A percentile compares a stretch with the other conserved stretches of the same genome.
Conservation (phyloP, 2,329 filamentous ascomycete genomes). For the Botrytis medusae region DNA sequence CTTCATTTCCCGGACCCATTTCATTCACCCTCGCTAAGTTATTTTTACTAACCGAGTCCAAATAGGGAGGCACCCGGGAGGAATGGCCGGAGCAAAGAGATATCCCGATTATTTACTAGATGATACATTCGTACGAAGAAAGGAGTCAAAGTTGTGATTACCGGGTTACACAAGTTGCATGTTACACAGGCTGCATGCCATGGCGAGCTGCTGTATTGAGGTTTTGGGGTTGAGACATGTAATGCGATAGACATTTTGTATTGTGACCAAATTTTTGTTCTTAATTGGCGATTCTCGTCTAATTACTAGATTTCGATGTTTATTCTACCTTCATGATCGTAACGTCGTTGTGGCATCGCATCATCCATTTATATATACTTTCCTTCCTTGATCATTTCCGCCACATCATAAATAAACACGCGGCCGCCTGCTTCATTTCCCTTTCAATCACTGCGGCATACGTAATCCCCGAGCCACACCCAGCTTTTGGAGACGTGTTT, state of each 20-base stretch:
- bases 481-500: neutral
- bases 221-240: neutral
- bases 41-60: neutral
- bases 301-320: neutral
- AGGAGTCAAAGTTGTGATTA: slow-evolving; percentile 18
- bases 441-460: neutral
- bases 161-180: neutral
- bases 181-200: neutral
- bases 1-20: neutral
- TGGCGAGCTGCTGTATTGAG: neutral
- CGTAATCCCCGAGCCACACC: neutral
- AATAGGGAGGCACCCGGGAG: slow-evolving; percentile 30
- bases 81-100: slow-evolving; percentile 25
- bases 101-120: slow-evolving; percentile 38
- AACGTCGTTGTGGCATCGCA: neutral
- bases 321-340: neutral
- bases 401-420: neutral
- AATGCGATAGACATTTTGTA: neutral
- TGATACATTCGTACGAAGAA: slow-evolving; percentile 27
- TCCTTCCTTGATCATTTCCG: neutral
- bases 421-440: neutral
- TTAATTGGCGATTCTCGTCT: neutral
- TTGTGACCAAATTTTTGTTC: neutral
- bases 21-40: neutral
- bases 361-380: neutral